These are phyloP conservation scores for Pontederia paniculata DNA, from an alignment of 176 grass and related monocot genomes.

Conservation along the genomic window DNA sequence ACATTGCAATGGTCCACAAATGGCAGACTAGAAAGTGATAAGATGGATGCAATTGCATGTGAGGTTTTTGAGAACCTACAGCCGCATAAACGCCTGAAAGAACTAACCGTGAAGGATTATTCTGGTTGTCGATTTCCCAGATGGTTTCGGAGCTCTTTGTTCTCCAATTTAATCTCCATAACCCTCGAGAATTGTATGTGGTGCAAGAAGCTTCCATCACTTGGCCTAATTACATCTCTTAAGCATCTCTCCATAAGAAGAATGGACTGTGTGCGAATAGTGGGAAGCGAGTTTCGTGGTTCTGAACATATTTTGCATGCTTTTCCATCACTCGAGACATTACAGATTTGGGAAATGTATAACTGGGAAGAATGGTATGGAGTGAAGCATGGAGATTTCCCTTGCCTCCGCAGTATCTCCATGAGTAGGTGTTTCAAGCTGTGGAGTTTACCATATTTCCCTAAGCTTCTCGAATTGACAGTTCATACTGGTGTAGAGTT, in stretches of 20 bases:
- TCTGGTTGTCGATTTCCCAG: constrained; percentile 12
- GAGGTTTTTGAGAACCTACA: constrained; percentile 25
- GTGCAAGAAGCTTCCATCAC: constrained; percentile 28
- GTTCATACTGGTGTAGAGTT: too few relatives aligned
- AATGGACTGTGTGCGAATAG: constrained; percentile 8
- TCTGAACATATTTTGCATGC: not conserved
- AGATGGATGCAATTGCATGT: not conserved
- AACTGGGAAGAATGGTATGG: constrained; percentile 21
- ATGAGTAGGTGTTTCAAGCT: too few relatives aligned
- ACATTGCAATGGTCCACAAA: constrained; percentile 21
- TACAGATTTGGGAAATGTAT: constrained; percentile 19
- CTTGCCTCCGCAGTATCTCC: constrained; percentile 1
- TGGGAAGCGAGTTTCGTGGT: constrained; percentile 17
- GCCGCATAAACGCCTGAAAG: constrained; percentile 17
- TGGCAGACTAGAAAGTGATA: constrained; percentile 2
- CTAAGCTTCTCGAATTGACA: too few relatives aligned
- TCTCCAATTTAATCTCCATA: constrained; percentile 14
- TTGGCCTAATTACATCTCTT: constrained; percentile 17
- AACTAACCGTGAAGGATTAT: constrained; percentile 29
- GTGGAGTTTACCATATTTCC: too few relatives aligned
- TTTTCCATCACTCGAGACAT: constrained; percentile 22
- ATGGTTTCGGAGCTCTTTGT: constrained; percentile 24
- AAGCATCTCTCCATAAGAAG: constrained; percentile 15
- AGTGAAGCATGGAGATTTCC: constrained; percentile 22
- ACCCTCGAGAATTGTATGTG: constrained; percentile 18